Evolutionary conservation across 768 basidiomycete species (phyloP), one percentile per base, ranked within the genome.

Genomic region (Lentinus tigrinus): DNA sequence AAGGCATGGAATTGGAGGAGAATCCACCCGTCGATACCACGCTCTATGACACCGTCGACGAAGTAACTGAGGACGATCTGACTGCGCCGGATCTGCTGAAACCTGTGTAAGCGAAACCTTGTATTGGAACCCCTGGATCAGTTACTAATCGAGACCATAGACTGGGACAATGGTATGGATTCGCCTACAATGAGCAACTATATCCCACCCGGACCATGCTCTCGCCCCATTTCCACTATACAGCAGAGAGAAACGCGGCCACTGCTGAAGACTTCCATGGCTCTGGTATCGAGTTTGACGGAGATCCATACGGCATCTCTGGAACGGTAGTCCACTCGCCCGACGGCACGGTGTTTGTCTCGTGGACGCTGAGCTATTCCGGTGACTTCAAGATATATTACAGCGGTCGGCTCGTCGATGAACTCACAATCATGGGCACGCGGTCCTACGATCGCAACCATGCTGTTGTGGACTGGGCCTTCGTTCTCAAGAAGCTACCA

Each of bases 401-500:
- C 11, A 6, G 3, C n/a, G 56, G 24, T 38, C 52, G 57, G 23
- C 57, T 48, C 10, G 27, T 36, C 2, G 59, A 60, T 26, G 48
- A 55, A 17, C 44, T 27, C 42, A 52, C 54, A 5, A 49, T 50
- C 10, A 13, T 9, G 11, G 52, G 48, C 21, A 16, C 27, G 9
- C 42, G 43, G 31, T 31, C 31, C 14, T 28, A 34, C 11, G 19
- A 48, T 27, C 9, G 5, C 9, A 17, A 4, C 11, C 40, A 14
- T 4, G 8, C 26, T 13, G 5, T 9, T 2, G 36, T 23, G 3
- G 34, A 24, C 34, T n/a, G 43, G 14, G 42, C 27, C 0, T 48
- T 65, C 44, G 24, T 57, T 21, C 44, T 65, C 38, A 65, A 65
- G 55, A 53, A 47, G 47, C 52, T 52, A 16, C 39, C 57, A 16